Conservation (phyloP, 208 protist genomes). For the Wallacemonas sp. region DNA sequence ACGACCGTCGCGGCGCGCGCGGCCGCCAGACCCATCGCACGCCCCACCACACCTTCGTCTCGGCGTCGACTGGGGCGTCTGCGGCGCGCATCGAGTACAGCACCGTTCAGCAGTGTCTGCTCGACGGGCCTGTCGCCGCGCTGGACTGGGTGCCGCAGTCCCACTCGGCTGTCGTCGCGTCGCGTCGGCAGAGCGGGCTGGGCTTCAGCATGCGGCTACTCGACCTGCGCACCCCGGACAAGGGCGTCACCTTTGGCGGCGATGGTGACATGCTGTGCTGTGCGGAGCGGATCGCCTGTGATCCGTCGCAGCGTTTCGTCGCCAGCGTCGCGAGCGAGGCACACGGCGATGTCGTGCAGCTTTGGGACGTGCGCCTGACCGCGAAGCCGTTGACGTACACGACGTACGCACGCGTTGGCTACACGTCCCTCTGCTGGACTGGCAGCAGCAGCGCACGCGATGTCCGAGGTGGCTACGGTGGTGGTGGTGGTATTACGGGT, state of each 20-base stretch:
- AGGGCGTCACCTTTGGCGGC: constrained; percentile 1
- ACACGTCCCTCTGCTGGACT: constrained; percentile 72
- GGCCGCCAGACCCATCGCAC: not conserved
- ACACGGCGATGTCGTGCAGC: constrained; percentile 57
- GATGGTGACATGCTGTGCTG: constrained; percentile 36
- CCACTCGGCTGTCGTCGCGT: constrained; percentile 58
- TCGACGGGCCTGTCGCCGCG: constrained; percentile 57
- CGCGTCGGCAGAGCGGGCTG: constrained; percentile 38
- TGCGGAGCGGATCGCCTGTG: constrained; percentile 67
- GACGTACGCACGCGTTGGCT: constrained; percentile 32
- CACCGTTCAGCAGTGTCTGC: constrained; percentile 26
- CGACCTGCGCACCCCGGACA: constrained; percentile 63
- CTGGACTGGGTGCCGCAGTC: constrained; percentile 71
- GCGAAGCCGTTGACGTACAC: constrained; percentile 36
- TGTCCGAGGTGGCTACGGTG: not conserved
- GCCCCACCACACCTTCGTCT: constrained; percentile 18
- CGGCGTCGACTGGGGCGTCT: not conserved
- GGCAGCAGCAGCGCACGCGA: constrained; percentile 1
- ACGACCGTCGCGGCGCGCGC: not conserved
- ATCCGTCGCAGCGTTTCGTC: constrained; percentile 56
- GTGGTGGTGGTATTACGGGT: not conserved
- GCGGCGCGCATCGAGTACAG: constrained; percentile 17
- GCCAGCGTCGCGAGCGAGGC: constrained; percentile 44
- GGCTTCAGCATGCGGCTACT: constrained; percentile 68
- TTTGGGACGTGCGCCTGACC: constrained; percentile 74